Percentiles rank a stretch among this genome's conserved stretches.
Conservation (phyloP, 2,329 filamentous ascomycete genomes). For the Fusarium pininemorale region DNA sequence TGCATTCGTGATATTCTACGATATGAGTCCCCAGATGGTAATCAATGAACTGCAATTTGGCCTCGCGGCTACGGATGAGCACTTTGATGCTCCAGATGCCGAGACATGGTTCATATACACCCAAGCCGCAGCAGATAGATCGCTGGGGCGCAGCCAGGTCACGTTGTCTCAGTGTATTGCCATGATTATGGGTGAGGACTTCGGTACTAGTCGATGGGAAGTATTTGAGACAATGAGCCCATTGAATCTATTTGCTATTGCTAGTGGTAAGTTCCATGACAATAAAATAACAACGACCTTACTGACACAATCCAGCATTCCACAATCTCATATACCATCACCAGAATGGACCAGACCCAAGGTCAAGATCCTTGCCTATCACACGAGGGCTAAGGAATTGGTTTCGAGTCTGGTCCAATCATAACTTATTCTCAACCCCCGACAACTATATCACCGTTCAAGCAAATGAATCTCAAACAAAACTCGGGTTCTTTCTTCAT, state of each 20-base stretch:
- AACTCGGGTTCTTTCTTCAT: not conserved
- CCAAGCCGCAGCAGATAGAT: not conserved
- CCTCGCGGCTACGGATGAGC: not conserved
- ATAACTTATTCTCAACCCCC: not conserved
- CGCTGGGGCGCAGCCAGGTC: not conserved
- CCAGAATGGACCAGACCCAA: not conserved
- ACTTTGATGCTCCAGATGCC: constrained; percentile 2
- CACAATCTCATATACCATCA: constrained; percentile 27
- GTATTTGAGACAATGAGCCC: constrained; percentile 3
- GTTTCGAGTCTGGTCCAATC: not conserved
- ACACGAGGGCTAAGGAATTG: constrained; percentile 7
- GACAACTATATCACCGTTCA: not conserved
- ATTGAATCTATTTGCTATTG: constrained; percentile 15
- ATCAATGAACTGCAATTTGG: constrained; percentile 9
- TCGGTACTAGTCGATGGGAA: not conserved
- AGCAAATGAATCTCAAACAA: not conserved
- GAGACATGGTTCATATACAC: not conserved
- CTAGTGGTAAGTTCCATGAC: constrained; percentile 4
- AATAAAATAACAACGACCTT: too few species aligned
- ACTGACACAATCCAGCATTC: not conserved
- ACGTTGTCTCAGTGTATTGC: not conserved
- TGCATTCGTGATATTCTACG: constrained; percentile 27
- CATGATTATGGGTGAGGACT: not conserved
- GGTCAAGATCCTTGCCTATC: not conserved
- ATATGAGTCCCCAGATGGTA: constrained; percentile 11